These are phyloP conservation scores for Houttuynia cordata DNA, from an alignment of 164 flowering plant species.

Conservation along the genomic window DNA sequence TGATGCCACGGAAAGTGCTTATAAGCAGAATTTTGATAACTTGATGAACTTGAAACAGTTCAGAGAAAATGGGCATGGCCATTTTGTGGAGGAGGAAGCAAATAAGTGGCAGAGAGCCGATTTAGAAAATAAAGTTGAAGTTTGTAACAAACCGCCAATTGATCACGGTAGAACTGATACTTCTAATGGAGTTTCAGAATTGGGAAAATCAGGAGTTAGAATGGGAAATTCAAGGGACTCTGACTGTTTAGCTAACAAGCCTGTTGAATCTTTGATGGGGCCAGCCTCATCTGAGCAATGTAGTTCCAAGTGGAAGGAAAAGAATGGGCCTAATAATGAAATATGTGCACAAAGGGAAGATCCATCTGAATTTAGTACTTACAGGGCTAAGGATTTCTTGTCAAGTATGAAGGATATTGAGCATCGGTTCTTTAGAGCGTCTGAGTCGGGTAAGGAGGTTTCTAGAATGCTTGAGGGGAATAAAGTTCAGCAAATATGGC, in stretches of 20 bases:
- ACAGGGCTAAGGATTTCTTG: conserved; percentile 88
- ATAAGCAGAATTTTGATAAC: conserved; percentile 21
- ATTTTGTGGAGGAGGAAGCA: conserved; percentile 5
- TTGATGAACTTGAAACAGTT: conserved; percentile 20
- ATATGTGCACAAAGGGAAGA: conserved; percentile 59
- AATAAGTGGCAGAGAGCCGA: conserved; percentile 12
- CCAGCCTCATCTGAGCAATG: conserved; percentile 19
- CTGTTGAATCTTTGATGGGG: conserved; percentile 11
- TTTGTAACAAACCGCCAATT: neutral
- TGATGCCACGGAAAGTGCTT: conserved; percentile 24
- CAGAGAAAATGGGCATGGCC: conserved; percentile 12
- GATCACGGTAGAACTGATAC: conserved; percentile 4
- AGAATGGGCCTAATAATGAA: conserved; percentile 19
- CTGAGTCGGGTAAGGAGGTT: conserved; percentile 84
- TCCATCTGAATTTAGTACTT: conserved; percentile 85
- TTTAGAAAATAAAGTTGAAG: conserved; percentile 13
- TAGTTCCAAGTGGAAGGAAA: conserved; percentile 19
- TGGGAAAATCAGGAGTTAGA: conserved; percentile 4
- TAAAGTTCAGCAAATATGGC: conserved; percentile 52
- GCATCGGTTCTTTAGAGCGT: conserved; percentile 70
- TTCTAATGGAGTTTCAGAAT: conserved; percentile 15
- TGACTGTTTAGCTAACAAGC: conserved; percentile 6
- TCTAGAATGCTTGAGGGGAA: conserved; percentile 80
- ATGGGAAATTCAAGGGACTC: conserved; percentile 2
- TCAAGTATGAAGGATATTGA: conserved; percentile 91